These are phyloP conservation scores for Penicillium canariense DNA, from an alignment of 495 filamentous ascomycete species.

Conservation along the genomic window DNA sequence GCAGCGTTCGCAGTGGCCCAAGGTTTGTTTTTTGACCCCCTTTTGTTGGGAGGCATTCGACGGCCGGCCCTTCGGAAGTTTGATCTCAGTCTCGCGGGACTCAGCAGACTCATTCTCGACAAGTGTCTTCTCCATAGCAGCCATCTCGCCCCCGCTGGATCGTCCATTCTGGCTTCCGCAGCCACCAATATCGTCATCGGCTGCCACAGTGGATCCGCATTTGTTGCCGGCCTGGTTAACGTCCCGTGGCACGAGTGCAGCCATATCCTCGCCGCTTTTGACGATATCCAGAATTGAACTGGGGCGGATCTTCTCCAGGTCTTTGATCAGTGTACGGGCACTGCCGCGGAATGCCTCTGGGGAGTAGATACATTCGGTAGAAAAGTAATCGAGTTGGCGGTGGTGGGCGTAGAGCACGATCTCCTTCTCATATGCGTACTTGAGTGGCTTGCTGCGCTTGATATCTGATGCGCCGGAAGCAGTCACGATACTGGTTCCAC, in stretches of 20 bases:
- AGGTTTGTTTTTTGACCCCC: slow-evolving; percentile 60
- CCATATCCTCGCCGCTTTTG: slow-evolving; percentile 94
- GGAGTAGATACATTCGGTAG: slow-evolving; percentile 96
- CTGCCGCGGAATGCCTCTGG: slow-evolving; percentile 97
- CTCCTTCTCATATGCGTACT: slow-evolving; percentile 98
- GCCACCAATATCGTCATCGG: slow-evolving; percentile 61
- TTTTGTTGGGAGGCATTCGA: slow-evolving; percentile 24
- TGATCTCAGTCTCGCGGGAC: slow-evolving; percentile 70
- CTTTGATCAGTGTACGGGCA: slow-evolving; percentile 89
- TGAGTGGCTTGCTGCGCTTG: slow-evolving; percentile 90
- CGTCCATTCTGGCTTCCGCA: slow-evolving; percentile 75
- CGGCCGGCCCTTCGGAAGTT: slow-evolving; percentile 32
- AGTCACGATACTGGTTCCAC: slow-evolving; percentile 92
- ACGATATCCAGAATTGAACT: slow-evolving; percentile 95
- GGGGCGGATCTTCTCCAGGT: slow-evolving; percentile 85
- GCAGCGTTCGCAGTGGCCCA: slow-evolving; percentile 81
- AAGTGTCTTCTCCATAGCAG: slow-evolving; percentile 81
- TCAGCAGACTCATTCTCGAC: slow-evolving; percentile 63
- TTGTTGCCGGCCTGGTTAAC: slow-evolving; percentile 32
- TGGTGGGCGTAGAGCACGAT: slow-evolving; percentile 97
- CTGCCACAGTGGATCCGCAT: slow-evolving; percentile 39
- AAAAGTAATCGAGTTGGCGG: slow-evolving; percentile 95
- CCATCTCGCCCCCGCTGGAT: slow-evolving; percentile 79
- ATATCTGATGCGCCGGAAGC: slow-evolving; percentile 70
- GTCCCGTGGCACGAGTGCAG: slow-evolving; percentile 70